phyloP scores from a whole-genome alignment of 1,139 yeast species.

The Geotrichum phurueaensis region DNA sequence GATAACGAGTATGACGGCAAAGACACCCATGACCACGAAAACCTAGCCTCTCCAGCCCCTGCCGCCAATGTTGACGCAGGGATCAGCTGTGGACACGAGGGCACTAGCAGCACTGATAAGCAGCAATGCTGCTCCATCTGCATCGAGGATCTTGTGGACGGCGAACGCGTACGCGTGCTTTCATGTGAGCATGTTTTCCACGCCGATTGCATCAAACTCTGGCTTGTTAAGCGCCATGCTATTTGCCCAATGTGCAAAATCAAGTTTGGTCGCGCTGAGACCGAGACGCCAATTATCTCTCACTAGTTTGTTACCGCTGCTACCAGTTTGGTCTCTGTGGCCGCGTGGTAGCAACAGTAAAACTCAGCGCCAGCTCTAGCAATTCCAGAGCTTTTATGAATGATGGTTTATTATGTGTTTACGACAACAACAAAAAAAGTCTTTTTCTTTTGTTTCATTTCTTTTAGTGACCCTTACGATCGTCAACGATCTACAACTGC shows the following conservation, averaged over 20 bases:
- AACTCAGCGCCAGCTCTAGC: too few species aligned
- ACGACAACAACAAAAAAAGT: neutral
- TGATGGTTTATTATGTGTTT: neutral
- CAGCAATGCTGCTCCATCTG: neutral
- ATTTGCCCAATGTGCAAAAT: constrained; percentile 78
- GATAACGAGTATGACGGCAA: neutral
- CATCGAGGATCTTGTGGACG: neutral
- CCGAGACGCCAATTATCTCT: neutral
- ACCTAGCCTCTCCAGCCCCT: neutral
- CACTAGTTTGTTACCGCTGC: too few species aligned
- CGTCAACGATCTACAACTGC: too few species aligned
- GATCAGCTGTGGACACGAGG: neutral
- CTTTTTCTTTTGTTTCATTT: too few species aligned
- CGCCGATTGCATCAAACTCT: constrained; percentile 70
- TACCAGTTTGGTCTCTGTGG: neutral
- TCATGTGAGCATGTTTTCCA: constrained; percentile 83
- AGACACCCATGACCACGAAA: neutral
- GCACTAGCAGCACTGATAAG: neutral
- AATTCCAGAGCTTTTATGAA: neutral
- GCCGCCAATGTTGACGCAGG: neutral
- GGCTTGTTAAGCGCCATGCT: constrained; percentile 70
- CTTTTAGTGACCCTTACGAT: too few species aligned
- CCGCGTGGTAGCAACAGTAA: neutral
- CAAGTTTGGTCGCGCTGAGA: constrained; percentile 24
- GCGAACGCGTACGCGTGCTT: constrained; percentile 52